Conservation (phyloP, 805 yeast genomes). For the Yamadazyma insecticola region DNA sequence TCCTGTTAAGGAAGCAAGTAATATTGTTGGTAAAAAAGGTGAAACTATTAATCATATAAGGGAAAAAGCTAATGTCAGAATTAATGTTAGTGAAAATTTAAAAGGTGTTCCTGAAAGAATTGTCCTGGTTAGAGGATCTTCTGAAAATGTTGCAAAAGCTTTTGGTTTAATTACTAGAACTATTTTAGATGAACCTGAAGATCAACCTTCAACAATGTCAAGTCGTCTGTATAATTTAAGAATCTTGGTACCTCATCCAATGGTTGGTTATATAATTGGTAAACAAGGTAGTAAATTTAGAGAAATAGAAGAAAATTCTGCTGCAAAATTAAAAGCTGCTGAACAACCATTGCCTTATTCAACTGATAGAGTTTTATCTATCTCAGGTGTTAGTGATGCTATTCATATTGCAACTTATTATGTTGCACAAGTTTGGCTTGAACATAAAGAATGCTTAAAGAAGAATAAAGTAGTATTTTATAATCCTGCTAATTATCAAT, state of each 20-base stretch:
- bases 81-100: conserved; percentile 69
- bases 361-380: conserved; percentile 67
- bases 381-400: conserved; percentile 82
- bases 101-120: conserved; percentile 72
- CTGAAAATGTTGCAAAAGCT: conserved; percentile 77
- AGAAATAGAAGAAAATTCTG: conserved; percentile 78
- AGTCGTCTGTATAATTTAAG: conserved; percentile 54
- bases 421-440: conserved; percentile 62
- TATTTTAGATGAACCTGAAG: conserved; percentile 62
- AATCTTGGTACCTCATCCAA: conserved; percentile 68
- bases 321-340: conserved; percentile 71
- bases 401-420: conserved; percentile 79
- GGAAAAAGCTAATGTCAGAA: conserved; percentile 56
- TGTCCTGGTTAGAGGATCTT: conserved; percentile 65
- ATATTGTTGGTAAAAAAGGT: conserved; percentile 79
- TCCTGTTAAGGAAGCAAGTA: conserved; percentile 68
- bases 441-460: conserved; percentile 49
- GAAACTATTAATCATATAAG: conserved; percentile 63
- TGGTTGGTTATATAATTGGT: conserved; percentile 80
- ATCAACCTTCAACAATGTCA: conserved; percentile 52
- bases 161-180: conserved; percentile 70
- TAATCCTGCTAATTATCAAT: conserved; percentile 48
- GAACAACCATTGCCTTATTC: conserved; percentile 69
- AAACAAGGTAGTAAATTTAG: conserved; percentile 68
- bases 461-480: conserved; percentile 54